A percentile compares a stretch with the other conserved stretches of the same genome.
Evolutionary conservation across 345 rosid species (phyloP).

Genomic region (Acer negundo): DNA sequence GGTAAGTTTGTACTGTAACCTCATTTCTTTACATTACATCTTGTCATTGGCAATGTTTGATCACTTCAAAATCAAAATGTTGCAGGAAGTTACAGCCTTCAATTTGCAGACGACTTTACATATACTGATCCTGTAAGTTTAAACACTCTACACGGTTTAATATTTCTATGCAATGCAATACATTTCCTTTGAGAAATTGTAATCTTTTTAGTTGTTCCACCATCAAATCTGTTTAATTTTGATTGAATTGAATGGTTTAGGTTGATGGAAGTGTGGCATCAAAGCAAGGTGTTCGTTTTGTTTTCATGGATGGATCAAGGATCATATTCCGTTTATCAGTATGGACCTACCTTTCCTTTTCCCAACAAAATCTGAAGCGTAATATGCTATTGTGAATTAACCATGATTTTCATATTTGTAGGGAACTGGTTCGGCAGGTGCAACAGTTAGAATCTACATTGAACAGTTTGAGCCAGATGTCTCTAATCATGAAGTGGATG

Average conservation of each 20-base stretch:
- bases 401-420: slow-evolving; percentile 24
- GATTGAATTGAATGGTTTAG: slow-evolving; percentile 38
- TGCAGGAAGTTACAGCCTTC: slow-evolving; percentile 68
- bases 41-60: slow-evolving; percentile 16
- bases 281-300: slow-evolving; percentile 94
- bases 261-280: slow-evolving; percentile 92
- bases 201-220: neutral
- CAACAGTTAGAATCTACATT: slow-evolving; percentile 78
- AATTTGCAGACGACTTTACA: slow-evolving; percentile 84
- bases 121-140: slow-evolving; percentile 90
- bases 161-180: neutral
- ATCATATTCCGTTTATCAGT: slow-evolving; percentile 88
- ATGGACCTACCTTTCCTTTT: slow-evolving; percentile 27
- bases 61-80: slow-evolving; percentile 16
- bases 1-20: slow-evolving; percentile 49
- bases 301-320: slow-evolving; percentile 88
- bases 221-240: slow-evolving; percentile 9
- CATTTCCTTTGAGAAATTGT: neutral
- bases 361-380: slow-evolving; percentile 18
- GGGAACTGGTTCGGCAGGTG: slow-evolving; percentile 99
- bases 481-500: slow-evolving; percentile 86
- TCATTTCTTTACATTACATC: slow-evolving; percentile 6
- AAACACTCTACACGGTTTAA: neutral
- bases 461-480: slow-evolving; percentile 85
- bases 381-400: slow-evolving; percentile 14